These are phyloP conservation scores for Lophiostoma macrostomum DNA, from an alignment of 495 filamentous ascomycete genomes.

Conservation along the genomic window DNA sequence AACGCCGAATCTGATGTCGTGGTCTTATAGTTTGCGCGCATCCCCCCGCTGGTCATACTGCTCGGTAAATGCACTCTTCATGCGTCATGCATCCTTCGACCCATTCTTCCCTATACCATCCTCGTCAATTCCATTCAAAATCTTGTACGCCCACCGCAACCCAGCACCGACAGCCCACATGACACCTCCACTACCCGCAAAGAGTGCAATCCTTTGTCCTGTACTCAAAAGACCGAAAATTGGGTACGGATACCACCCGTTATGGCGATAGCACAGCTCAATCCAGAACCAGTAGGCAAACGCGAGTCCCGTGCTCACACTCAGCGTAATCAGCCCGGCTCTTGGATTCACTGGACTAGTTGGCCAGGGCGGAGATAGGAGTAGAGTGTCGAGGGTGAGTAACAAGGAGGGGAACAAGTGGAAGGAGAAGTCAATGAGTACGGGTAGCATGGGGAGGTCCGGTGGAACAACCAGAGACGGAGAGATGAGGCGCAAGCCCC, in stretches of 20 bases:
- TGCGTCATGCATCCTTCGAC: background rate
- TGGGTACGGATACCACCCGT: slow-evolving; percentile 90
- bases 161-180: slow-evolving; percentile 68
- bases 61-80: too few relatives aligned
- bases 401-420: slow-evolving; percentile 74
- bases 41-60: too few relatives aligned
- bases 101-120: background rate
- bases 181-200: slow-evolving; percentile 62
- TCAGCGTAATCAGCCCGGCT: slow-evolving; percentile 52
- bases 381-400: slow-evolving; percentile 66
- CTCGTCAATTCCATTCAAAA: slow-evolving; percentile 60
- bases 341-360: slow-evolving; percentile 50
- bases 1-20: too few relatives aligned
- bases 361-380: slow-evolving; percentile 75
- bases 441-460: slow-evolving; percentile 22
- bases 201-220: slow-evolving; percentile 62
- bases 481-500: slow-evolving; percentile 69
- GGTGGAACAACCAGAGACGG: slow-evolving; percentile 49
- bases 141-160: slow-evolving; percentile 65
- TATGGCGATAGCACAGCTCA: slow-evolving; percentile 69
- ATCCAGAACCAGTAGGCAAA: slow-evolving; percentile 87
- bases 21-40: too few relatives aligned
- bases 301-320: slow-evolving; percentile 61
- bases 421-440: slow-evolving; percentile 65
- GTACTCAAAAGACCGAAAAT: slow-evolving; percentile 65